A percentile compares a stretch with the other conserved stretches of the same genome.
phyloP scores from a whole-genome alignment of 2,329 filamentous ascomycete genomes.

The Phyllosticta ampelicida region DNA sequence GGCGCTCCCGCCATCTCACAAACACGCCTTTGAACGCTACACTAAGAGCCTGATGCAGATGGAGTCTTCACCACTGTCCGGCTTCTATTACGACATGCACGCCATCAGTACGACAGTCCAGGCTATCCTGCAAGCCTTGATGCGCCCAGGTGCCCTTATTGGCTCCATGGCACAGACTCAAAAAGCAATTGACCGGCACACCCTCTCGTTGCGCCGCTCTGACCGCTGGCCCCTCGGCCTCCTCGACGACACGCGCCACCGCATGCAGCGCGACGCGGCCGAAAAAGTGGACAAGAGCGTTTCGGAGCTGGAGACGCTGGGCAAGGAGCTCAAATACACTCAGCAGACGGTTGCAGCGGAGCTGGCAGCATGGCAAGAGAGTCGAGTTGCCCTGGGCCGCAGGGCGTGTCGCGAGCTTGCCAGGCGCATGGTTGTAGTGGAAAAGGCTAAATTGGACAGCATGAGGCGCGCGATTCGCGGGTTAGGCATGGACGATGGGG shows the following conservation, averaged over 20 bases:
- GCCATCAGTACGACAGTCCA: constrained; percentile 76
- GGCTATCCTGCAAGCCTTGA: constrained; percentile 68
- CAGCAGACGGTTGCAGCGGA: constrained; percentile 89
- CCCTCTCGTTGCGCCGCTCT: constrained; percentile 60
- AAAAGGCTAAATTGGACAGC: constrained; percentile 67
- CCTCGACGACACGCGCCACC: constrained; percentile 76
- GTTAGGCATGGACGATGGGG: constrained; percentile 16
- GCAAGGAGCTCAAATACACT: constrained; percentile 76
- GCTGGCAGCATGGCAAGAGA: constrained; percentile 86
- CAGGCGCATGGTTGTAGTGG: constrained; percentile 64
- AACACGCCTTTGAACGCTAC: constrained; percentile 62
- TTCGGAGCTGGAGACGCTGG: constrained; percentile 61
- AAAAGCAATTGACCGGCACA: constrained; percentile 67
- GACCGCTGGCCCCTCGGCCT: constrained; percentile 72
- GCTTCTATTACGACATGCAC: constrained; percentile 65
- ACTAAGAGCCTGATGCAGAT: constrained; percentile 52
- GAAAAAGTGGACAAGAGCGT: constrained; percentile 63
- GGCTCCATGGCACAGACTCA: constrained; percentile 62
- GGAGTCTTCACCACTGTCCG: constrained; percentile 61
- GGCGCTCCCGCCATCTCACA: constrained; percentile 59
- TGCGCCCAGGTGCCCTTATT: constrained; percentile 69
- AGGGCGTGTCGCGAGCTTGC: constrained; percentile 68
- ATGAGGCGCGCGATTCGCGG: constrained; percentile 69
- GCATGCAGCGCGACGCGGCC: constrained; percentile 73
- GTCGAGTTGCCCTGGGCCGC: constrained; percentile 67